Percentiles rank a stretch among this genome's conserved stretches.
Conservation (phyloP, 1,139 yeast species). For the Trichomonascaceae sp. region DNA sequence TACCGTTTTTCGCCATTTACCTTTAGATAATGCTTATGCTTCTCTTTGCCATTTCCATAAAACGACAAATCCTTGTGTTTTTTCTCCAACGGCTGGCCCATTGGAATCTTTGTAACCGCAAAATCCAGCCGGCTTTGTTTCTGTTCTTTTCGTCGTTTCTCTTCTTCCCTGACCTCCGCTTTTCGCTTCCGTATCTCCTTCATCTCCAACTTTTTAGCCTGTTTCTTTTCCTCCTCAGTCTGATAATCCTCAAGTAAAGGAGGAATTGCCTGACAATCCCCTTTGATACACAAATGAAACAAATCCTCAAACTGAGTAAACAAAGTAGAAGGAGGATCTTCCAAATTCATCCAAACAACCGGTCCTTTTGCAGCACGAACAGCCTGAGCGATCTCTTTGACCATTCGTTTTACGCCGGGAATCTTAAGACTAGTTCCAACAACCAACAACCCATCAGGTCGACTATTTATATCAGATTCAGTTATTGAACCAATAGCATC, state of each 20-base stretch:
- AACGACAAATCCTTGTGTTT: no score
- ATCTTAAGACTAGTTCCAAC: constrained; percentile 85
- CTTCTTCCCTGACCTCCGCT: constrained; percentile 11
- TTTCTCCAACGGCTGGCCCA: not conserved
- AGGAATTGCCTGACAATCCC: constrained; percentile 54
- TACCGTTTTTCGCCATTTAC: not conserved
- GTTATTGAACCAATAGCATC: constrained; percentile 74
- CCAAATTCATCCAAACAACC: constrained; percentile 52
- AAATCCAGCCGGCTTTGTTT: constrained; percentile 11
- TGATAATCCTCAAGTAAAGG: constrained; percentile 32
- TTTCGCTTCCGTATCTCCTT: constrained; percentile 15
- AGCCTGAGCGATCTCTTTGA: constrained; percentile 59
- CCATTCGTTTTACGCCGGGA: constrained; percentile 77
- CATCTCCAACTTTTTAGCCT: constrained; percentile 11
- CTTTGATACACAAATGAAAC: constrained; percentile 50
- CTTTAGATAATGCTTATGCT: not conserved
- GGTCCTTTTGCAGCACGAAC: constrained; percentile 57
- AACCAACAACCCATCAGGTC: constrained; percentile 71
- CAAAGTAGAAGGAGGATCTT: constrained; percentile 42
- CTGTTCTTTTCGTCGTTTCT: constrained; percentile 8
- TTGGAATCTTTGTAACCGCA: constrained; percentile 10
- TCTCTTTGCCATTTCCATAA: not conserved
- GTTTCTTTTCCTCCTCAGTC: constrained; percentile 16
- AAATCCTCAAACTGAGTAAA: constrained; percentile 44
- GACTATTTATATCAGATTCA: constrained; percentile 54